A percentile compares a stretch with the other conserved stretches of the same genome.
These are phyloP conservation scores for Fusarium denticulatum DNA, from an alignment of 2,329 filamentous ascomycete genomes.

Conservation along the genomic window DNA sequence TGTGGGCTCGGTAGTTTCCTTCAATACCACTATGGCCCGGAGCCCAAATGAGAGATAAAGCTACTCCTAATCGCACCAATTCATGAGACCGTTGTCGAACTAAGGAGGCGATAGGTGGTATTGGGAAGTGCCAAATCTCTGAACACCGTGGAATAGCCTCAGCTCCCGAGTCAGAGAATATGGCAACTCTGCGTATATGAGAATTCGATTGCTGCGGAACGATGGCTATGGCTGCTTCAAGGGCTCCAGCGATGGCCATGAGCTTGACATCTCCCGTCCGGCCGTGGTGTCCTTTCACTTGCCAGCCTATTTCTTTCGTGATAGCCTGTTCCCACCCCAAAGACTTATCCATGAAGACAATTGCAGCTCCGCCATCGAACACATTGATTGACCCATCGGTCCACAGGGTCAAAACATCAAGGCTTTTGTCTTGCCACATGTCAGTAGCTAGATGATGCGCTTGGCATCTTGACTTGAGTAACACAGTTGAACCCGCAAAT, in stretches of 20 bases:
- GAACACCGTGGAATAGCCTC: not conserved
- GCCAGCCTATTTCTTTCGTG: conserved; percentile 2
- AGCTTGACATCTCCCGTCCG: not conserved
- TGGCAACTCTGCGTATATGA: not conserved
- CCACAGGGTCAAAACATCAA: not conserved
- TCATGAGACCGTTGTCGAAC: not conserved
- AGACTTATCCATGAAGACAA: not conserved
- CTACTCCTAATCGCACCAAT: not conserved
- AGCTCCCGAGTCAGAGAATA: not conserved
- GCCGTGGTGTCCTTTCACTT: not conserved
- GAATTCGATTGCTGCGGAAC: not conserved
- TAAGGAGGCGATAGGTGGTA: not conserved
- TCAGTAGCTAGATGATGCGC: not conserved
- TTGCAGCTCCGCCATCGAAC: not conserved
- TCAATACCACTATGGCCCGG: not conserved
- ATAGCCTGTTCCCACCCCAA: not conserved
- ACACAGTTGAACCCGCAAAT: not conserved
- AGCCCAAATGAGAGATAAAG: not conserved
- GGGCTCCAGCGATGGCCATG: not conserved
- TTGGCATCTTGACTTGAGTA: not conserved
- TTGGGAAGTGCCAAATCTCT: not conserved
- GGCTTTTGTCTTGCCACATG: not conserved
- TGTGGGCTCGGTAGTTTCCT: not conserved
- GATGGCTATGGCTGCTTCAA: not conserved
- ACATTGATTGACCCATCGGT: not conserved